These are phyloP conservation scores for Xylaria multiplex DNA, from an alignment of 2,329 filamentous ascomycete species.

Conservation along the genomic window DNA sequence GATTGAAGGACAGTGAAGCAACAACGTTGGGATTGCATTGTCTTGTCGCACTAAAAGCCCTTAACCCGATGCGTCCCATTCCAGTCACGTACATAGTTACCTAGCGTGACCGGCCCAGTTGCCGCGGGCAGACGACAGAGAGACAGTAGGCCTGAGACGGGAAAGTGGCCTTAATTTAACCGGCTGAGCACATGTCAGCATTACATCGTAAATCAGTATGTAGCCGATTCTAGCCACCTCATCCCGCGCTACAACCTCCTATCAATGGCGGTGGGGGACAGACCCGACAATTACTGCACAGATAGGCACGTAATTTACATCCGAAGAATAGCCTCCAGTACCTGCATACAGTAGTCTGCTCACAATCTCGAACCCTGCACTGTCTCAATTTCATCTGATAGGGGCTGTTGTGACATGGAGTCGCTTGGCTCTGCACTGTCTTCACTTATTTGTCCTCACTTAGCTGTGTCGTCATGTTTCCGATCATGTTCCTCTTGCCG, in stretches of 20 bases:
- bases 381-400: background rate
- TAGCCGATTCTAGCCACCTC: slow-evolving; percentile 17
- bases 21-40: slow-evolving; percentile 12
- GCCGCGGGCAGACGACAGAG: slow-evolving; percentile 13
- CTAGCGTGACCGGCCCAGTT: slow-evolving; percentile 12
- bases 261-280: background rate
- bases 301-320: background rate
- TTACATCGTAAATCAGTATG: background rate
- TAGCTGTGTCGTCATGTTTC: background rate
- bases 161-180: slow-evolving; percentile 15
- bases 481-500: background rate
- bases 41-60: background rate
- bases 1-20: background rate
- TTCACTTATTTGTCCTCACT: no score
- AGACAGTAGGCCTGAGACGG: background rate
- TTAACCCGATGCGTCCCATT: slow-evolving; percentile 1
- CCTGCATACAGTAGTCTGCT: slow-evolving; percentile 1
- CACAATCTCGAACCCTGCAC: slow-evolving; percentile 4
- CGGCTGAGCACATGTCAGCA: slow-evolving; percentile 1
- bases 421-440: no score
- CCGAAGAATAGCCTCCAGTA: slow-evolving; percentile 32
- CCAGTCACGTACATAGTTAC: background rate
- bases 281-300: background rate
- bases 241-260: background rate
- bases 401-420: no score